Conservation (phyloP, 208 protist species). For the Acanthamoeba culbertsoni region DNA sequence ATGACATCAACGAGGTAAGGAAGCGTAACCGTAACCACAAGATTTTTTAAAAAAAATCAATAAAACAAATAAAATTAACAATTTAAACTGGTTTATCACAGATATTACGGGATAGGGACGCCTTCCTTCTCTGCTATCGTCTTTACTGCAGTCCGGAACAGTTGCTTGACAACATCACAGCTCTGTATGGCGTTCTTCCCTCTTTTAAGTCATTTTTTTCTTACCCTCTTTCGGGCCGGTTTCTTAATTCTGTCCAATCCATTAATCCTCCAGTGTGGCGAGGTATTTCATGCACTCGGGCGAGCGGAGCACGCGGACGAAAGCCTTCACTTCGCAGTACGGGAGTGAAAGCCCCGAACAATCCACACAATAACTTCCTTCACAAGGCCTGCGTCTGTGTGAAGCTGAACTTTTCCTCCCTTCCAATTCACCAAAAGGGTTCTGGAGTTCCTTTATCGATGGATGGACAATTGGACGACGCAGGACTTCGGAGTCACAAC, state of each 20-base stretch:
- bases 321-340: background rate
- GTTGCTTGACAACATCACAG: constrained; percentile 1
- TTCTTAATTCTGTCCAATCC: background rate
- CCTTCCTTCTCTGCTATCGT: constrained; percentile 26
- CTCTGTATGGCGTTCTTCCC: no score
- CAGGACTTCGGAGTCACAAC: background rate
- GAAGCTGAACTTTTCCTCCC: background rate
- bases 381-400: background rate
- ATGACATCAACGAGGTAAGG: background rate
- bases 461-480: background rate
- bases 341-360: no score
- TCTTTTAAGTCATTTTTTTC: no score
- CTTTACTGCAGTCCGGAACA: constrained; percentile 17
- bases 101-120: background rate
- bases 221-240: no score
- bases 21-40: background rate
- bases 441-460: background rate
- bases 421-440: background rate
- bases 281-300: background rate
- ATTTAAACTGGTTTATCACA: background rate
- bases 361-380: background rate
- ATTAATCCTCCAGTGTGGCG: background rate
- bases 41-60: background rate
- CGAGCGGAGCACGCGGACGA: background rate
- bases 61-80: background rate